phyloP scores from a whole-genome alignment of 2,329 filamentous ascomycete genomes.

The Colletotrichum sp. region DNA sequence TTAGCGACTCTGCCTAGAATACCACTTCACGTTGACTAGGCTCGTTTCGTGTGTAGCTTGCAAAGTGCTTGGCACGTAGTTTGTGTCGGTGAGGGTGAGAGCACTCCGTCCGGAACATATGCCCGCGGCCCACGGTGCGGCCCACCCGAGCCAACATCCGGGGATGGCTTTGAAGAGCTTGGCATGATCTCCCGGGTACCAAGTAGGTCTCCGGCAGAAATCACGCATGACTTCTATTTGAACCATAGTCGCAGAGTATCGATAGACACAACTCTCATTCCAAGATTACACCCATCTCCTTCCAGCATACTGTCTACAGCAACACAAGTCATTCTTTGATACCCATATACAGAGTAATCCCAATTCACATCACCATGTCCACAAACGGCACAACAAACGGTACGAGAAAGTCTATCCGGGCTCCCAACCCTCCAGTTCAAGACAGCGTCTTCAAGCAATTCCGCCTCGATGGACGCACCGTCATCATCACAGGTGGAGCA shows the following conservation, averaged over 20 bases:
- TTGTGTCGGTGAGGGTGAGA: background rate
- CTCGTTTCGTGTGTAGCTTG: no score
- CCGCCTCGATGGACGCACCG: conserved; percentile 12
- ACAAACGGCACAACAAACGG: background rate
- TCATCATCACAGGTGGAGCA: conserved; percentile 6
- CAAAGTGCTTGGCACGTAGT: background rate
- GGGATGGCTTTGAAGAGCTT: background rate
- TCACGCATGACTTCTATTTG: background rate
- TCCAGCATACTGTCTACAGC: background rate
- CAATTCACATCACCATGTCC: background rate
- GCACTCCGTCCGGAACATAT: background rate
- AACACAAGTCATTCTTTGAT: background rate
- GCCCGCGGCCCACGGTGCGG: background rate
- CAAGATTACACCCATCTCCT: background rate
- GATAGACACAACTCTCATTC: background rate
- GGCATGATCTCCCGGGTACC: background rate
- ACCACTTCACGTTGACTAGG: background rate
- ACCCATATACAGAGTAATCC: background rate
- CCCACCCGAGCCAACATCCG: background rate
- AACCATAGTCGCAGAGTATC: background rate
- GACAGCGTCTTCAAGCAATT: conserved; percentile 16
- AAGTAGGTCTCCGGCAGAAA: background rate
- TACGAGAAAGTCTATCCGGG: background rate
- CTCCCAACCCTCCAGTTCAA: background rate
- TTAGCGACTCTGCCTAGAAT: background rate